Base-by-base conservation (phyloP, 1,139 yeast genomes). In the Diutina mesorugosa region DNA sequence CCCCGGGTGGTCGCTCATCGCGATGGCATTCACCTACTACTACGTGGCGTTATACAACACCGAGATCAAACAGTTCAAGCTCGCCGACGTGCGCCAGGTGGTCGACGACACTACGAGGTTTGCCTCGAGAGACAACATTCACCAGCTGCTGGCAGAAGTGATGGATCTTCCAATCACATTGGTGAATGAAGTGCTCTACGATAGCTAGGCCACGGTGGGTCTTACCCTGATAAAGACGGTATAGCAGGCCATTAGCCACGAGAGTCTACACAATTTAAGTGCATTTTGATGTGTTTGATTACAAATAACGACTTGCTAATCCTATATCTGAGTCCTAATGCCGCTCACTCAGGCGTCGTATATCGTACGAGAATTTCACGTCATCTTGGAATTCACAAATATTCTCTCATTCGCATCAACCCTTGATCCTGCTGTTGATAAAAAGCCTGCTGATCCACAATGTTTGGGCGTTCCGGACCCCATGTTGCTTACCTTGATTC, bases 121-220 rank as follows among this genome's bases (percentile, higher is more conserved):
- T 41, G 80, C 81, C 21, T 29, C 51, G 2, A 63, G 70, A 14
- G 62, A 64, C 9, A 69, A 71, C 18, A 78, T 78, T 58, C 78
- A 81, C 59, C 65, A 66, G 35, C 80, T 88, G 5, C 84, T 93
- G 0, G 87, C 88, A 63, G 96, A 95, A 0, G 93, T 90, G 8
- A 81, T 90, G 80, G 97, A 90, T 66, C 65, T 90, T 56, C 93
- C 96, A 1, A 72, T 89, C 2, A 76, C 83, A 2, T 77, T 83
- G 56, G 96, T 87, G 0, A 86, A 87, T 65, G 79, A 79, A 56
- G 84, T 87, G 0, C 69, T 90, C 28, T 90, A 88, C 62, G 64
- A 60, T 5, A 60, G 61, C 29, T 62, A 64, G n/a, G 7, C 32
- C 3, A 38, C 3, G 45, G 45, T 38, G n/a, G n/a, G 4, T 3